Evolutionary conservation across 2,329 filamentous ascomycete species (phyloP), one percentile per base, ranked within the genome.

Genomic region (Fusarium compactum): DNA sequence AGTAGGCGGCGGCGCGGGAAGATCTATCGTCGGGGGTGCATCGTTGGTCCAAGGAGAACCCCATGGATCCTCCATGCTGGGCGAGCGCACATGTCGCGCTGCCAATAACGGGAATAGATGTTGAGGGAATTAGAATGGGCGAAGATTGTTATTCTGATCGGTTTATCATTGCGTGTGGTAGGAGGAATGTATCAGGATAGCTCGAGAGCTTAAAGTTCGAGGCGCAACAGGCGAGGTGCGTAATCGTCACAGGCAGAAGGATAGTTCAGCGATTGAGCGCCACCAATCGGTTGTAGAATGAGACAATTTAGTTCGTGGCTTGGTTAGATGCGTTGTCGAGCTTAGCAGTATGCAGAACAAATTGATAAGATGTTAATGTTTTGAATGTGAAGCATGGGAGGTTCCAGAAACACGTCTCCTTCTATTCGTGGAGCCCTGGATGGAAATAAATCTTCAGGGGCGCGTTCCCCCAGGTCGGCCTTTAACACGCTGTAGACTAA

Each of bases 21-120:
- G 72, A 63, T 80, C 76, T 74, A 74, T 76, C 69, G 73, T 85
- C 78, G 76, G 80, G 16, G 77, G 73, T 62, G 74, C 65, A 53
- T 78, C 63, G 69, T 70, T 82, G 64, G 84, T 83, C 87, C 87
- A 89, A 79, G 87, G 87, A 73, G 86, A 88, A 79, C 85, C 85
- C 87, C 87, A 89, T 74, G 87, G 87, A 86, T 89, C 86, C 78
- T 89, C 87, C 87, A 89, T 89, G 69, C 76, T 80, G 77, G 69
- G 71, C 76, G 74, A 74, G 70, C 67, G 71, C 40, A 77, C 79
- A 78, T 80, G 74, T 77, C 78, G 78, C 70, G 76, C 67, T 61
- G 66, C 63, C 65, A 44, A 65, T 65, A 44, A 58, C 32, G 54
- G 55, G 58, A 58, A 45, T 27, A 24, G 44, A 44, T 44, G 34